Evolutionary conservation across 1,284 basidiomycete species (phyloP).

Genomic region (Omphalotus olearius): DNA sequence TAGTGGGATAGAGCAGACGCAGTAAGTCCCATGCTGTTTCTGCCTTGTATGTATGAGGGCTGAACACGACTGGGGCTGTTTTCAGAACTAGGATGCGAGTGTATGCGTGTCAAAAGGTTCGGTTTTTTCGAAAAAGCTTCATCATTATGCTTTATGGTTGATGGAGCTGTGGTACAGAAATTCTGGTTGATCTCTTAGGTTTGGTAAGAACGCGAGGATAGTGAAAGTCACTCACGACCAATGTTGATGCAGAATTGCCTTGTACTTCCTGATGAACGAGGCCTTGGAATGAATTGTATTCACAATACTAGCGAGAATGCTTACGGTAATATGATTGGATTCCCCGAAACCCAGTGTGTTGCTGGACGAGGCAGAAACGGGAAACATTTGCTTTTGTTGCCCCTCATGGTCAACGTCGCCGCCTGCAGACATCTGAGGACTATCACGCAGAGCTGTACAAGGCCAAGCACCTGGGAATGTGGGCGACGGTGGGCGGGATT

Average conservation of each 20-base stretch:
- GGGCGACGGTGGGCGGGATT: constrained; percentile 18
- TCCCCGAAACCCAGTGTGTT: not conserved
- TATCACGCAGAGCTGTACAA: constrained; percentile 16
- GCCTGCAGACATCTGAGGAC: constrained; percentile 20
- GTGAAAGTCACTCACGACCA: not conserved
- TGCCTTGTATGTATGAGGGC: too few relatives aligned
- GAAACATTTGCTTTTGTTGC: not conserved
- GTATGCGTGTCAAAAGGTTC: not conserved
- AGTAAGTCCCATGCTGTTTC: not conserved
- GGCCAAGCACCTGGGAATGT: constrained; percentile 31
- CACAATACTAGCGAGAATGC: not conserved
- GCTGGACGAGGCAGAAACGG: constrained; percentile 1
- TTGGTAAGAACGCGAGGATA: too few relatives aligned
- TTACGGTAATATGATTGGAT: not conserved
- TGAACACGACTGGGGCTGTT: not conserved
- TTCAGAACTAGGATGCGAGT: constrained; percentile 8
- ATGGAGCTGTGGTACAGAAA: too few relatives aligned
- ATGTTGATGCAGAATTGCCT: constrained; percentile 4
- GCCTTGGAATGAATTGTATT: not conserved
- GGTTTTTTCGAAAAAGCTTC: too few relatives aligned
- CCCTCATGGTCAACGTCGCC: constrained; percentile 3
- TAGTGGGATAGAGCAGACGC: not conserved
- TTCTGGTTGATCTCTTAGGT: too few relatives aligned
- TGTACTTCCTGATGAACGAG: not conserved
- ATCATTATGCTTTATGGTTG: too few relatives aligned